phyloP scores from a whole-genome alignment of 2,329 filamentous ascomycete species.

The Aspergillus quadrilineatus region DNA sequence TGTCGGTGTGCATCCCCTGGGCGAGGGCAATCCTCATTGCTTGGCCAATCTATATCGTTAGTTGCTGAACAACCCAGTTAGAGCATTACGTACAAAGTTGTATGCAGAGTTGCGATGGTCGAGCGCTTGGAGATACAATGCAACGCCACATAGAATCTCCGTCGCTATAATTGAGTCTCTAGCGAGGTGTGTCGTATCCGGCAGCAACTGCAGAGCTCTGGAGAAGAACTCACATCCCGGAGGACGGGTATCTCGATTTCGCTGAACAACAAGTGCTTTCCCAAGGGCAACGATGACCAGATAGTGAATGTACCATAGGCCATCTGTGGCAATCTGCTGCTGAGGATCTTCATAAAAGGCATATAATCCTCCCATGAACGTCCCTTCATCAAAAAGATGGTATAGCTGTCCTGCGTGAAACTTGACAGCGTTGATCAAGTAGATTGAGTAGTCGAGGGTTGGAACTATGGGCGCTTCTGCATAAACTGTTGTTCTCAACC shows the following conservation, averaged over 20 bases:
- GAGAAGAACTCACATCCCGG: constrained; percentile 41
- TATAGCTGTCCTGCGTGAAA: constrained; percentile 57
- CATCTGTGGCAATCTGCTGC: constrained; percentile 27
- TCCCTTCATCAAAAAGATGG: constrained; percentile 56
- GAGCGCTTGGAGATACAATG: constrained; percentile 43
- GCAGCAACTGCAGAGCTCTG: constrained; percentile 41
- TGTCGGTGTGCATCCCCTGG: constrained; percentile 30
- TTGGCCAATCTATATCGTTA: constrained; percentile 32
- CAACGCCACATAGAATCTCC: constrained; percentile 37
- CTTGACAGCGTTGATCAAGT: constrained; percentile 57
- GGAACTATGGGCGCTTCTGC: constrained; percentile 43
- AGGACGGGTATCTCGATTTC: constrained; percentile 28
- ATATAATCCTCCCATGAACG: constrained; percentile 39
- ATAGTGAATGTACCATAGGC: constrained; percentile 55
- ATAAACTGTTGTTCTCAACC: constrained; percentile 31
- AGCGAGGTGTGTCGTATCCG: constrained; percentile 34
- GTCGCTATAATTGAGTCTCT: constrained; percentile 31
- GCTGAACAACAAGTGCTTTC: constrained; percentile 51
- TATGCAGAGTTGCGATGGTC: constrained; percentile 44
- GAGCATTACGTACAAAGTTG: constrained; percentile 33
- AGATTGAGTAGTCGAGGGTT: constrained; percentile 53
- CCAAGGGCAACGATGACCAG: constrained; percentile 57
- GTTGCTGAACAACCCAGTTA: background rate
- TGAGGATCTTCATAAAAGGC: constrained; percentile 43
- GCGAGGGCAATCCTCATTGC: constrained; percentile 29